phyloP scores from a whole-genome alignment of 2,329 filamentous ascomycete genomes.

The Pyrenophora teres region DNA sequence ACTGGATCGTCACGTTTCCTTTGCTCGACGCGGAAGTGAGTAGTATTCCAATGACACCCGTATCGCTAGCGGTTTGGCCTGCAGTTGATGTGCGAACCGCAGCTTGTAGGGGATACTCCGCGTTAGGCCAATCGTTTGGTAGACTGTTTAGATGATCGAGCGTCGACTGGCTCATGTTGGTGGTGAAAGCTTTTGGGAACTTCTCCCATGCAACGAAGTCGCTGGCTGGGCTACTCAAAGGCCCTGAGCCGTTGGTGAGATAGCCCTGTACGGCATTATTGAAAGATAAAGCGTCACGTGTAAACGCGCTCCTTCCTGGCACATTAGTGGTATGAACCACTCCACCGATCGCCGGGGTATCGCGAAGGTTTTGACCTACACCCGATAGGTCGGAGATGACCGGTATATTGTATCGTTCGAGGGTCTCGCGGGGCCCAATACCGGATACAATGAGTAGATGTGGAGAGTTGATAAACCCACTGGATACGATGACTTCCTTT shows the following conservation, averaged over 20 bases:
- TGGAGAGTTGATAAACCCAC: constrained; percentile 4
- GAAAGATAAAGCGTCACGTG: constrained; percentile 4
- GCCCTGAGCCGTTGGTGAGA: constrained; percentile 7
- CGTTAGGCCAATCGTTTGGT: constrained; percentile 10
- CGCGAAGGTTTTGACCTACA: constrained; percentile 8
- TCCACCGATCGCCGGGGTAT: constrained; percentile 5
- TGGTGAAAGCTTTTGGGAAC: constrained; percentile 1
- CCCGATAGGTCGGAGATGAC: constrained; percentile 8
- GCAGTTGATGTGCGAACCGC: constrained; percentile 1
- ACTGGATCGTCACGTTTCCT: constrained; percentile 11
- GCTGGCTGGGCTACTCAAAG: constrained; percentile 11
- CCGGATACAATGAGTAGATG: constrained; percentile 12
- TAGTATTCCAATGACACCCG: constrained; percentile 7
- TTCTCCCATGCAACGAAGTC: constrained; percentile 11
- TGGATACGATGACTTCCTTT: constrained; percentile 10
- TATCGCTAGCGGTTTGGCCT: constrained; percentile 1
- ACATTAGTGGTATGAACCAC: constrained; percentile 5
- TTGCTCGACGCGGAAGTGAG: constrained; percentile 7
- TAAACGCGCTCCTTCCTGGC: constrained; percentile 9
- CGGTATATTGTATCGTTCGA: constrained; percentile 5
- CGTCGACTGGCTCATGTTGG: constrained; percentile 8
- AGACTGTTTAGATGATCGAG: neutral
- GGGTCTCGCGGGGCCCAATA: constrained; percentile 6
- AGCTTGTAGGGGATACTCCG: constrained; percentile 5
- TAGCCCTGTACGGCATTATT: constrained; percentile 3